These are phyloP conservation scores for Oemleria cerasiformis DNA, from an alignment of 306 rosid genomes.

Conservation along the genomic window DNA sequence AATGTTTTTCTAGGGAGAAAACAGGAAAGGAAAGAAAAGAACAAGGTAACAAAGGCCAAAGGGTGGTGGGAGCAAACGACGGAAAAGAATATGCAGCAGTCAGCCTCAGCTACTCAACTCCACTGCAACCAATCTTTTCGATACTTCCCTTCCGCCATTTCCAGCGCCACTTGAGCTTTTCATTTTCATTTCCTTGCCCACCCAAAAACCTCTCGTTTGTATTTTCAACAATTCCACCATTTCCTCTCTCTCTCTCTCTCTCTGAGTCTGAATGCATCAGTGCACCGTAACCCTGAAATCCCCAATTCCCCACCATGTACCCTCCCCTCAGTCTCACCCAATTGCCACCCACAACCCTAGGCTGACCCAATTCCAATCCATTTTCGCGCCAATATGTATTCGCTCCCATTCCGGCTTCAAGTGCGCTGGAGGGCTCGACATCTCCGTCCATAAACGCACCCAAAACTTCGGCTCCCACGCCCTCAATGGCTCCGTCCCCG, in stretches of 20 bases:
- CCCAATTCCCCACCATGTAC: conserved; percentile 40
- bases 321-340: conserved; percentile 14
- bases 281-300: conserved; percentile 35
- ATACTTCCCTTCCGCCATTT: neutral
- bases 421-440: conserved; percentile 40
- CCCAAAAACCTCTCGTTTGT: neutral
- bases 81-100: no score
- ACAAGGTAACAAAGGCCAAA: neutral
- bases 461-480: neutral
- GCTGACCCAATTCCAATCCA: conserved; percentile 11
- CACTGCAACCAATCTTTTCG: neutral
- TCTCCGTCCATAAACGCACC: conserved; percentile 30
- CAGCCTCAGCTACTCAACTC: neutral
- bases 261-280: conserved; percentile 59
- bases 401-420: conserved; percentile 21
- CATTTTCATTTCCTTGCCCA: neutral
- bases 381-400: conserved; percentile 12
- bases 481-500: conserved; percentile 23
- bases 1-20: no score
- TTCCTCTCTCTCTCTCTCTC: conserved; percentile 2
- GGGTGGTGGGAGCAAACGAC: neutral
- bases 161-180: neutral
- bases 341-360: conserved; percentile 23
- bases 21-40: no score
- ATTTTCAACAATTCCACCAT: neutral